Base-by-base conservation (phyloP, 148 eudicot genomes). In the Vaccinium vitisidaea region DNA sequence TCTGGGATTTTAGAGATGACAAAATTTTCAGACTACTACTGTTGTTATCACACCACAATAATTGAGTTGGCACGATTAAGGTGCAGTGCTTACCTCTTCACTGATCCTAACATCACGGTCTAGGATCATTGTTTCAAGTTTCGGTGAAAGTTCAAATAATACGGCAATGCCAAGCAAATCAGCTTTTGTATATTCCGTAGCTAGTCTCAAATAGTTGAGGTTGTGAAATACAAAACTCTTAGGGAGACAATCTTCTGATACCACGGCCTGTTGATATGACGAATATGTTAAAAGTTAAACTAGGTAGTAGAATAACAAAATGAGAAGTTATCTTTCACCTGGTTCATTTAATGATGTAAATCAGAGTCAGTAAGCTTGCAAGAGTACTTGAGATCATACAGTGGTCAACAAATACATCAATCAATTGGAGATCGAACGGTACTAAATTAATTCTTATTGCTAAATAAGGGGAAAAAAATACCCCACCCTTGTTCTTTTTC, bases 71-170 rank as follows among this genome's bases (percentile, higher is more conserved):
- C 53, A 23, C 8, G 52, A 52, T 14, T 54, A 78, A n/a, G 21
- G 25, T 8, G 11, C 5, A 5, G 0, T 12, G 25, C 81, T 53
- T 27, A 78, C 61, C 9, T 53, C 61, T 50, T 78, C 61, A 78
- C 14, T 23, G 4, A 53, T n/a, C 81, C 15, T 25, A 27, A 49
- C 23, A 53, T 11, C 59, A 25, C 11, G 59, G 25, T 78, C 58
- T 25, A 78, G 81, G 18, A 78, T 78, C 81, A 78, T 50, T 52
- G 81, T 78, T 2, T 6, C 61, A 53, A 78, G 81, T 27, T 52
- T 78, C 11, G 61, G 81, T 49, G 61, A 23, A 78, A 78, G 61
- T 50, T 78, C 36, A 23, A 78, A 39, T n/a, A 78, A 23, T 53
- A 54, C 59, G 8, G 81, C 81, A 3, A 78, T 78, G 11, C 58